Evolutionary conservation across 306 rosid species (phyloP).

Genomic region (Gillenia trifoliata): DNA sequence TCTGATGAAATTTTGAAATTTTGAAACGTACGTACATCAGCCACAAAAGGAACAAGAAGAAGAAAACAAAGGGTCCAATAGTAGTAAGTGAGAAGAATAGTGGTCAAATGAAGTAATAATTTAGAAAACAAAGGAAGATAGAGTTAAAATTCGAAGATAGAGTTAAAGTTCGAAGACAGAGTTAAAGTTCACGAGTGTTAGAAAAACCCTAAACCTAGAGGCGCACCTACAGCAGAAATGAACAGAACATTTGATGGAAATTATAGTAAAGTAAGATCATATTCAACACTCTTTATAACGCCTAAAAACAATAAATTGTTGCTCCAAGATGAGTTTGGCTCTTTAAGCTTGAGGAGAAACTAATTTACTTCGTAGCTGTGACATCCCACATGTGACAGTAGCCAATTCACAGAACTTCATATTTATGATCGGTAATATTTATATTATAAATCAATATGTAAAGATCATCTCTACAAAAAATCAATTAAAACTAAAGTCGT

Average conservation of each 20-base stretch:
- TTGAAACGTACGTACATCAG: not conserved
- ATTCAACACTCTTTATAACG: not conserved
- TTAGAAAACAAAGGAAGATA: not conserved
- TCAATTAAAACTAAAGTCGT: too few relatives aligned
- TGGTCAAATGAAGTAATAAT: not conserved
- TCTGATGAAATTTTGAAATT: too few relatives aligned
- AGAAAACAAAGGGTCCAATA: not conserved
- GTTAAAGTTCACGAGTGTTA: not conserved
- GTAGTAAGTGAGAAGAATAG: not conserved
- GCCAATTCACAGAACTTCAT: too few relatives aligned
- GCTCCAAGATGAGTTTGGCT: too few relatives aligned
- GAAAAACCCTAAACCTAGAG: not conserved
- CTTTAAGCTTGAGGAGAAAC: too few relatives aligned
- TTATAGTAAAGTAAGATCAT: not conserved
- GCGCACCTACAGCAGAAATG: not conserved
- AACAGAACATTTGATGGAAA: not conserved
- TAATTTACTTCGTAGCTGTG: too few relatives aligned
- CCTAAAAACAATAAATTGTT: too few relatives aligned
- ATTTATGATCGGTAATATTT: too few relatives aligned
- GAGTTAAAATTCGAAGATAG: not conserved
- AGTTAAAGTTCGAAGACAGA: not conserved
- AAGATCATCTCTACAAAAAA: too few relatives aligned
- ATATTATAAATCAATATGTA: too few relatives aligned
- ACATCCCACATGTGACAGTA: too few relatives aligned
- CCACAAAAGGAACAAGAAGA: not conserved